Evolutionary conservation across 768 basidiomycete species (phyloP), one percentile per base, ranked within the genome.

Genomic region (Suillus bovinus): DNA sequence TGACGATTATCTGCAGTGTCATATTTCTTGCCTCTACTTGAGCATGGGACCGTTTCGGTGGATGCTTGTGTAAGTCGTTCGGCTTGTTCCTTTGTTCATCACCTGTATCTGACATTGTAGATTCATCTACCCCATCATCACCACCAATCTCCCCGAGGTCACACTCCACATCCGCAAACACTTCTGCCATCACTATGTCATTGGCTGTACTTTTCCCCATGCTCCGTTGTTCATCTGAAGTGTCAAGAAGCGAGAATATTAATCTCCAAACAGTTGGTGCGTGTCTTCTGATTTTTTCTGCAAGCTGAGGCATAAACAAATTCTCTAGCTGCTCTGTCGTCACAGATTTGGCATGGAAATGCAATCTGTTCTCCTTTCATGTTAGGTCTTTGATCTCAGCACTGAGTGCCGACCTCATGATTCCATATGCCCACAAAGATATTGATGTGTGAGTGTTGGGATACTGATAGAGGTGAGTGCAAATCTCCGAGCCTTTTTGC

Each of bases 121-220:
- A 22, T 44, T 44, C 42, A 44, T 44, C 42, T 44, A 44, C 42
- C 9, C n/a, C 42, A 22, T 44, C 3, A 2, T 54, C 52, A 29
- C 52, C 27, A 9, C 52, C 52, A 54, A 54, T 31, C 52, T 54
- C 52, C 10, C 52, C 27, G 11, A 54, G 52, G 34, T 54, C 14
- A 31, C 13, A 5, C 27, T 54, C 52, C 24, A 8, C 27, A 31
- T 54, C 52, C 13, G 27, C 52, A 31, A 54, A 54, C 9, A 54
- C 34, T 10, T 54, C 34, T 16, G 52, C 4, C 34, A 54, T 36
- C 9, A 31, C 34, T 14, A 54, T 36, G 10, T 54, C 52, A 29
- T 54, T 14, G 5, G 14, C 52, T 4, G 11, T 31, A 14, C 4
- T 10, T 31, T 36, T 36, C 5, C 17, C n/a, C 13, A 7, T 36